Base-by-base conservation (phyloP, 1,139 yeast genomes). In the Saccharomycopsis hybrid region DNA sequence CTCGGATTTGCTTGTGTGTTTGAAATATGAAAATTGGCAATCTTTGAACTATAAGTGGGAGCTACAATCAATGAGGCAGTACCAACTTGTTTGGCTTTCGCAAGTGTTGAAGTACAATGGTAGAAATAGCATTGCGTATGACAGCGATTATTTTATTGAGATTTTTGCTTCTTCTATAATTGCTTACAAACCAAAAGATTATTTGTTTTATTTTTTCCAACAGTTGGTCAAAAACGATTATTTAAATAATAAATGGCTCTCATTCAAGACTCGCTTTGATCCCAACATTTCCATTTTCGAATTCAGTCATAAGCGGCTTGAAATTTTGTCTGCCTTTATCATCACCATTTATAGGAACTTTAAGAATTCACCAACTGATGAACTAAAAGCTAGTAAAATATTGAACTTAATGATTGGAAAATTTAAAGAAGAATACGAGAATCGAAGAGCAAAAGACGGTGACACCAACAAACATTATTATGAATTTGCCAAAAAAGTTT, bases 31-130 rank as follows among this genome's bases (percentile, higher is more conserved):
- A 29, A 48, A 50, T 37, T 52, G 55, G 55, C 47, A 39, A 30
- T 44, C 53, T 1, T 29, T 52, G 24, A 44, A 40, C 24, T 52
- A 53, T 39, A 40, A 45, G 32, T 52, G 55, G 55, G 11, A 43
- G 11, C 28, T 50, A 8, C 41, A 39, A n/a, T 35, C 38, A 5
- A 11, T 50, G 5, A 30, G 31, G 3, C 32, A 38, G 30, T 49
- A 48, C 31, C 45, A 39, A 9, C 39, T 52, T 4, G 48, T 46
- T 5, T 52, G 54, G 54, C 31, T 45, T 24, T 25, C 50, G 18
- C 48, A 43, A 30, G 44, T 46, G 7, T 37, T 52, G 27, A 25
- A 41, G 13, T 49, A 39, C 30, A 39, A 39, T 24, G 50, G 52
- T 3, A 31, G 13, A 9, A 18, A 8, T 13, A 31, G 40, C n/a